These are phyloP conservation scores for Colletotrichum agaves DNA, from an alignment of 2,329 filamentous ascomycete genomes.

Conservation along the genomic window DNA sequence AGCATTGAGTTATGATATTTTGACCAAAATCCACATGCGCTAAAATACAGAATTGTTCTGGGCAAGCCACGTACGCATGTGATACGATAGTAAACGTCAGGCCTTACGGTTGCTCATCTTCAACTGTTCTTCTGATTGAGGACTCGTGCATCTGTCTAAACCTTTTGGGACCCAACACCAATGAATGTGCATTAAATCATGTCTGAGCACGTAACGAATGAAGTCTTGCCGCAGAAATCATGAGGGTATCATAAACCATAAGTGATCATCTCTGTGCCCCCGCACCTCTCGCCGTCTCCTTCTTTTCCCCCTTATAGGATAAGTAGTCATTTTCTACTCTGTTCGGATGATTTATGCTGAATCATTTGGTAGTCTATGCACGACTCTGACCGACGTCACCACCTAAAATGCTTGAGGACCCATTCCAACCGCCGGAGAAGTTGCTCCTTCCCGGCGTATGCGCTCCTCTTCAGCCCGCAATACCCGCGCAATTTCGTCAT, in stretches of 20 bases:
- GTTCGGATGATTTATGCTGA: not conserved
- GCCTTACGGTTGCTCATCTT: too few species aligned
- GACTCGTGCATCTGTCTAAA: too few species aligned
- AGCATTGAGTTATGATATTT: too few species aligned
- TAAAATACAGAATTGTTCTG: too few species aligned
- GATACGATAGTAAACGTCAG: too few species aligned
- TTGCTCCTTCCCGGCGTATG: slow-evolving; percentile 45
- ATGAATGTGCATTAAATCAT: too few species aligned
- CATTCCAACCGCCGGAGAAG: slow-evolving; percentile 47
- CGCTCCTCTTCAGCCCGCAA: slow-evolving; percentile 46
- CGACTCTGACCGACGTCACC: not conserved
- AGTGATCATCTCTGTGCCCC: slow-evolving; percentile 14
- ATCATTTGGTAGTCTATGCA: not conserved
- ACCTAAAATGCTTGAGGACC: slow-evolving; percentile 45
- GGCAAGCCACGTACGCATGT: too few species aligned
- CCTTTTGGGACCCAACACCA: too few species aligned
- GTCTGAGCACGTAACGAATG: not conserved
- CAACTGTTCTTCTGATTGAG: too few species aligned
- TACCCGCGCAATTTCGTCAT: slow-evolving; percentile 39
- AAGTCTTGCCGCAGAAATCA: slow-evolving; percentile 1
- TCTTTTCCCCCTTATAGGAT: not conserved
- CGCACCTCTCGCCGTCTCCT: not conserved
- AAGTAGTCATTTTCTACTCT: not conserved
- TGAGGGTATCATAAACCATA: slow-evolving; percentile 38
- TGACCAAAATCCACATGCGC: too few species aligned